phyloP scores from a whole-genome alignment of 1,139 yeast genomes.

The Geotrichum europaeum region DNA sequence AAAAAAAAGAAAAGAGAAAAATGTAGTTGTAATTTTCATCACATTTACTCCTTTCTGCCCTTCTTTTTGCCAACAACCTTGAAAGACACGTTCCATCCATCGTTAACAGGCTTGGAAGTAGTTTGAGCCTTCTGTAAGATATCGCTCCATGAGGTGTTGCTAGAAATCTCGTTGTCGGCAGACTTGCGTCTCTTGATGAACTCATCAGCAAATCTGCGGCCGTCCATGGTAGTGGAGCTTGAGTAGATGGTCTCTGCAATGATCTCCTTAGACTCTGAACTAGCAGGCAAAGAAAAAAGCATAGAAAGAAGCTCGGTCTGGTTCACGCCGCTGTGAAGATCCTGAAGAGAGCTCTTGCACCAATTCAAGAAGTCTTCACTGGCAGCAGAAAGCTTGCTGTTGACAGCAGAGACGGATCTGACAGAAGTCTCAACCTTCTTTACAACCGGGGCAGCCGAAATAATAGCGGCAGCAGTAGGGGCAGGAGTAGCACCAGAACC shows the following conservation, averaged over 20 bases:
- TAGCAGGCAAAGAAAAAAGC: constrained; percentile 70
- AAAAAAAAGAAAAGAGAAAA: neutral
- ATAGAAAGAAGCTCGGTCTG: constrained; percentile 64
- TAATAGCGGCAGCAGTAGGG: constrained; percentile 27
- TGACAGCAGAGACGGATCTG: constrained; percentile 31
- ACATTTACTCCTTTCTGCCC: constrained; percentile 18
- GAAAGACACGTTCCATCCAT: constrained; percentile 69
- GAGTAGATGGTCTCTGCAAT: constrained; percentile 90
- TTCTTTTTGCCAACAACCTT: constrained; percentile 65
- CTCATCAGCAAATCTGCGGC: constrained; percentile 87
- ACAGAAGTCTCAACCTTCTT: constrained; percentile 37
- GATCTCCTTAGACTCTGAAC: constrained; percentile 69
- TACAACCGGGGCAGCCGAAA: constrained; percentile 14
- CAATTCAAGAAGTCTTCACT: constrained; percentile 68
- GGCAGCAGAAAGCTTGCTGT: constrained; percentile 27
- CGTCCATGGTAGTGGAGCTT: constrained; percentile 89
- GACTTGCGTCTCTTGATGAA: constrained; percentile 70
- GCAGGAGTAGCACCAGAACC: constrained; percentile 22
- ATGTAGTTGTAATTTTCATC: neutral
- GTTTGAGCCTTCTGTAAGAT: constrained; percentile 60
- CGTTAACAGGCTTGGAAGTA: constrained; percentile 43
- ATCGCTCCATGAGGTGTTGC: constrained; percentile 40
- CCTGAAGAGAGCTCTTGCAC: constrained; percentile 70
- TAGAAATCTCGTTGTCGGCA: constrained; percentile 45
- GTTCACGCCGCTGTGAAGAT: constrained; percentile 64